Evolutionary conservation across 2,329 filamentous ascomycete species (phyloP), one percentile per base, ranked within the genome.

Genomic region (Pseudocercospora cruenta): DNA sequence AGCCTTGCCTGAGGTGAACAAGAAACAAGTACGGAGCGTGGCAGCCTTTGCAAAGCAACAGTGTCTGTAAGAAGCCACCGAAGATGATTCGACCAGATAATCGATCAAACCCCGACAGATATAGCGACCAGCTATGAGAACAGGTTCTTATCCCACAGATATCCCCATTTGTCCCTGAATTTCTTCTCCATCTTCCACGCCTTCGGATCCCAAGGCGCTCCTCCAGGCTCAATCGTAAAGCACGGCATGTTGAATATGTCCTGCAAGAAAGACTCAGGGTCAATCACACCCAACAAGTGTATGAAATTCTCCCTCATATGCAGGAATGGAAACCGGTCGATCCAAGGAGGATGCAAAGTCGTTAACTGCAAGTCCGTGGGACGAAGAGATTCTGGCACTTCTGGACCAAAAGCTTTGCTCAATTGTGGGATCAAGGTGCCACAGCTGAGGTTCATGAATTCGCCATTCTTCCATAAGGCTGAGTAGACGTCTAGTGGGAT

Each of bases 271-370:
- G 79, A 77, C 24, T 80, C 78, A 22, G 79, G 73, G 67, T 82
- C 77, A 45, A 82, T 64, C 8, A 65, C 47, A 14, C 62, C 66
- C 9, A 55, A 12, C n/a, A 65, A 19, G n/a, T 22, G n/a, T 45
- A 82, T 81, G 54, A 81, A 64, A 57, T 75, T 77, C 58, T 81
- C 77, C n/a, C 80, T 70, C 73, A 81, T 75, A 26, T 72, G 73
- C 5, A 78, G 79, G 58, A 81, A 80, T 0, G 79, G 79, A 31
- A 81, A 77, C n/a, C 78, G 74, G 64, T 82, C 80, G 54, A 81
- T 76, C 78, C 79, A 82, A 0, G 73, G 71, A 22, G 75, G 75
- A 67, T 82, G 79, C 21, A 77, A 69, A 3, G 73, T 73, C 1
- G 69, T 70, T 7, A 75, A 70, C 62, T 82, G 79, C 9, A 76